These are phyloP conservation scores for Botrytis hyacinthi DNA, from an alignment of 2,329 filamentous ascomycete genomes.

Conservation along the genomic window DNA sequence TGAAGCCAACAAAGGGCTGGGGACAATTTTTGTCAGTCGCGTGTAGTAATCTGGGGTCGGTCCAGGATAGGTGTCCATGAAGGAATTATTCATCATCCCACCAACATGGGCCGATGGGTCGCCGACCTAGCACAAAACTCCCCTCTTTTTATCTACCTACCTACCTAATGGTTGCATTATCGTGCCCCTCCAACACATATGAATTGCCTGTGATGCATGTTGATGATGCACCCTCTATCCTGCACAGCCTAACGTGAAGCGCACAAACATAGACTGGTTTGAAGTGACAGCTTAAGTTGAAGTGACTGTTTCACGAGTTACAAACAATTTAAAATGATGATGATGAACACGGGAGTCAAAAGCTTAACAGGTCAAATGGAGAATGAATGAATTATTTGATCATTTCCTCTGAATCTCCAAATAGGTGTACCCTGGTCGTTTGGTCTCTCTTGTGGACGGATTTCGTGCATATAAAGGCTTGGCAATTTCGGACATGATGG, in stretches of 20 bases:
- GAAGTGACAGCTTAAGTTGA: background rate
- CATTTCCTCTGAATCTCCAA: background rate
- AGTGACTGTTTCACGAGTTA: background rate
- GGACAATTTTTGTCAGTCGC: background rate
- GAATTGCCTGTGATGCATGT: background rate
- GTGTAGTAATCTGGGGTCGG: background rate
- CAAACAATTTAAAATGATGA: background rate
- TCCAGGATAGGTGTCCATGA: background rate
- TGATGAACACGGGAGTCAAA: too few relatives aligned
- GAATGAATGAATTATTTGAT: background rate
- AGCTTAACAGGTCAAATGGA: background rate
- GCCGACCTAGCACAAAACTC: background rate
- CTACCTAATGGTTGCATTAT: background rate
- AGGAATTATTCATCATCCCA: background rate
- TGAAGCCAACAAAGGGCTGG: background rate
- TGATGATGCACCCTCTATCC: background rate
- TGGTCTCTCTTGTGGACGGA: background rate
- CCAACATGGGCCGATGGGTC: background rate
- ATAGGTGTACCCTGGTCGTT: background rate
- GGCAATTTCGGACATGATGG: background rate
- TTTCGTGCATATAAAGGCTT: background rate
- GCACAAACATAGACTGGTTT: background rate
- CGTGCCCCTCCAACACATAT: background rate
- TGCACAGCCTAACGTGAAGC: background rate
- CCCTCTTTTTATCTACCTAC: background rate